phyloP scores from a whole-genome alignment of 495 filamentous ascomycete genomes.

The Lichina pygmaea region DNA sequence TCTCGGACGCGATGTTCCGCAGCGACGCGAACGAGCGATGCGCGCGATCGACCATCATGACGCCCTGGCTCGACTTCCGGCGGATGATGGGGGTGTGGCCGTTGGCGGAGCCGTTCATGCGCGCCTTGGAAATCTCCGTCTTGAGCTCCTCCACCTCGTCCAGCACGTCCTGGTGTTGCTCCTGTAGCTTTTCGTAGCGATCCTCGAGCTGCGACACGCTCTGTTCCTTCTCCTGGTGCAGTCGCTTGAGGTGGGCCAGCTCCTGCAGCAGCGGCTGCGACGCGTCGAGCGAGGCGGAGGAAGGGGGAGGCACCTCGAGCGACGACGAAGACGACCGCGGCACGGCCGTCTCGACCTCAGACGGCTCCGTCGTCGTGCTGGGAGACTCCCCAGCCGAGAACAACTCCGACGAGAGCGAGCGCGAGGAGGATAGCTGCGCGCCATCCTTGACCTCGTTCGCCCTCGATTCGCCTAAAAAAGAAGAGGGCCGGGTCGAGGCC shows the following conservation, averaged over 20 bases:
- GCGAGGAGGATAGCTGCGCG: slow-evolving; percentile 57
- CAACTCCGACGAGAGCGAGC: slow-evolving; percentile 86
- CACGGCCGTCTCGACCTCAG: slow-evolving; percentile 22
- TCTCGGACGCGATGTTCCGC: slow-evolving; percentile 61
- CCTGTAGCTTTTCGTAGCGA: slow-evolving; percentile 57
- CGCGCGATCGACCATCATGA: slow-evolving; percentile 71
- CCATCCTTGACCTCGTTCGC: slow-evolving; percentile 49
- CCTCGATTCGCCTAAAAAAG: slow-evolving; percentile 79
- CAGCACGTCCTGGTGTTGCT: slow-evolving; percentile 54
- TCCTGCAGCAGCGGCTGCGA: slow-evolving; percentile 19
- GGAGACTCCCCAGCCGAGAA: slow-evolving; percentile 77
- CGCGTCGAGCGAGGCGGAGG: neutral
- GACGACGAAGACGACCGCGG: neutral
- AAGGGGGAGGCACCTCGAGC: neutral
- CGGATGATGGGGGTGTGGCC: slow-evolving; percentile 55
- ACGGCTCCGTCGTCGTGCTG: slow-evolving; percentile 27
- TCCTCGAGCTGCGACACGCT: slow-evolving; percentile 41
- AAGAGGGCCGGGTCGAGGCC: slow-evolving; percentile 36
- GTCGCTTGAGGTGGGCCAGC: slow-evolving; percentile 37
- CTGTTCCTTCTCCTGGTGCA: slow-evolving; percentile 51
- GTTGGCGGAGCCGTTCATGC: slow-evolving; percentile 32
- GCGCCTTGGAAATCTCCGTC: slow-evolving; percentile 52
- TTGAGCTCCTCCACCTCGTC: slow-evolving; percentile 75
- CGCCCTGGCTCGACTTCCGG: slow-evolving; percentile 78
- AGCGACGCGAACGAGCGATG: slow-evolving; percentile 79